These are phyloP conservation scores for Venturia aucupariae DNA, from an alignment of 2,329 filamentous ascomycete species.

Conservation along the genomic window DNA sequence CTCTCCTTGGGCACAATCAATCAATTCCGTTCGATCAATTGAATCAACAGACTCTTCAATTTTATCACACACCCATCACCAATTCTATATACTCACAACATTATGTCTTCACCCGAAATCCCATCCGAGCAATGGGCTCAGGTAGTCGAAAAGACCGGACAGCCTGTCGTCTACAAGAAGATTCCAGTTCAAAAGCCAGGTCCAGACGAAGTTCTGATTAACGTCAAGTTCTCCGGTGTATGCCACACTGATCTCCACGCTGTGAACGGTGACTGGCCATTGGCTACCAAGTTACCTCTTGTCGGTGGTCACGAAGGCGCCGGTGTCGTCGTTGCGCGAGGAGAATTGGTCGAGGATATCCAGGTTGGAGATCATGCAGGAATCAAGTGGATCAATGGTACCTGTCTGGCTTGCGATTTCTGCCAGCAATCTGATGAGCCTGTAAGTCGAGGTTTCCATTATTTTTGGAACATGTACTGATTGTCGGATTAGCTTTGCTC, in stretches of 20 bases:
- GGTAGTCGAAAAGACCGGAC: slow-evolving; percentile 74
- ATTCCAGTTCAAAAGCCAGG: slow-evolving; percentile 75
- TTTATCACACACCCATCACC: background rate
- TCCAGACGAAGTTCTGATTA: slow-evolving; percentile 83
- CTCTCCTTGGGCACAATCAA: background rate
- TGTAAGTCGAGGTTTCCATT: slow-evolving; percentile 1
- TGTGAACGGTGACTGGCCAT: slow-evolving; percentile 82
- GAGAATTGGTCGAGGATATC: slow-evolving; percentile 67
- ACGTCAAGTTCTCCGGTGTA: slow-evolving; percentile 83
- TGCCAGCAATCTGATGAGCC: slow-evolving; percentile 76
- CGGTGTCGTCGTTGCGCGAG: slow-evolving; percentile 71
- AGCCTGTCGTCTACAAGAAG: slow-evolving; percentile 61
- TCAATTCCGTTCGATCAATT: background rate
- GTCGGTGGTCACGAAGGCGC: slow-evolving; percentile 75
- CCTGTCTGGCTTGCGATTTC: slow-evolving; percentile 74
- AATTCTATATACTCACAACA: background rate
- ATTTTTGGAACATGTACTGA: background rate
- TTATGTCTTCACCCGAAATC: slow-evolving; percentile 2
- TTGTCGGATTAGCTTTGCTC: slow-evolving; percentile 51
- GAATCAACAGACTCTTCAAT: background rate
- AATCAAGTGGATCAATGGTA: slow-evolving; percentile 79
- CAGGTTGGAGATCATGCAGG: slow-evolving; percentile 78
- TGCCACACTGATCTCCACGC: slow-evolving; percentile 83
- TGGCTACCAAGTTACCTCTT: slow-evolving; percentile 71
- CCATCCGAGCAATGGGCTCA: slow-evolving; percentile 69